These are phyloP conservation scores for Escovopsis weberi DNA, from an alignment of 2,329 filamentous ascomycete genomes.

Conservation along the genomic window DNA sequence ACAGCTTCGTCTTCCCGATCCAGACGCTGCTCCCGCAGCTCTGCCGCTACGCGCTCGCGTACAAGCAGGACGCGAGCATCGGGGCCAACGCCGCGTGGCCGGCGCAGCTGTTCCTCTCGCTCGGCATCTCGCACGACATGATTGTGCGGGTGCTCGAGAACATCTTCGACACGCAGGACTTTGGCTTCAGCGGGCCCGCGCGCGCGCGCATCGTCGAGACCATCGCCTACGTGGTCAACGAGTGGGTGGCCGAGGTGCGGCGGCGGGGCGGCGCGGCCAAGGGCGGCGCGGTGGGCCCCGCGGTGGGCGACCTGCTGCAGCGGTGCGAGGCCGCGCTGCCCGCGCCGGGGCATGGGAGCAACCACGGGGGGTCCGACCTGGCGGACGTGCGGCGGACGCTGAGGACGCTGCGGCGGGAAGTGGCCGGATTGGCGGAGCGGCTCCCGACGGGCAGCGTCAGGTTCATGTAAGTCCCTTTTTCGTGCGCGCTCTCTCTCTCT, in stretches of 20 bases:
- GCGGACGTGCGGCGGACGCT: slow-evolving; percentile 28
- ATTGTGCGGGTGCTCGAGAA: slow-evolving; percentile 41
- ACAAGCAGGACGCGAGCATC: slow-evolving; percentile 43
- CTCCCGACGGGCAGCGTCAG: slow-evolving; percentile 28
- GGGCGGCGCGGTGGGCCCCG: slow-evolving; percentile 24
- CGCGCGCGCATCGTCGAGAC: slow-evolving; percentile 40
- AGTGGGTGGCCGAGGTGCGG: slow-evolving; percentile 35
- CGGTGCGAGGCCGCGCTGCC: slow-evolving; percentile 33
- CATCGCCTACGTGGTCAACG: slow-evolving; percentile 33
- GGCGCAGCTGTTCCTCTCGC: slow-evolving; percentile 37
- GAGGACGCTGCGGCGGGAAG: slow-evolving; percentile 27
- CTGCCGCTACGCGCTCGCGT: slow-evolving; percentile 45
- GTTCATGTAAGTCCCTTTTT: slow-evolving; percentile 24
- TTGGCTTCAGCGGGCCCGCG: slow-evolving; percentile 38
- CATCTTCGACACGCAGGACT: slow-evolving; percentile 43
- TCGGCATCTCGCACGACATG: slow-evolving; percentile 42
- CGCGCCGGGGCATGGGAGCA: slow-evolving; percentile 23
- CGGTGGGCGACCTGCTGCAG: slow-evolving; percentile 35
- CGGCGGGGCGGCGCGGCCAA: slow-evolving; percentile 28
- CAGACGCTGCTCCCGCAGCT: slow-evolving; percentile 45
- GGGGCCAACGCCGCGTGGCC: slow-evolving; percentile 44
- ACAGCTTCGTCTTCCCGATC: slow-evolving; percentile 53
- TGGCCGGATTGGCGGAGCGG: slow-evolving; percentile 29
- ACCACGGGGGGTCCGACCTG: slow-evolving; percentile 31
- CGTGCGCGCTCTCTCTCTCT: too few relatives aligned